Evolutionary conservation across 1,284 basidiomycete species (phyloP), one percentile per base, ranked within the genome.

Genomic region (Rugosomyces carneus): DNA sequence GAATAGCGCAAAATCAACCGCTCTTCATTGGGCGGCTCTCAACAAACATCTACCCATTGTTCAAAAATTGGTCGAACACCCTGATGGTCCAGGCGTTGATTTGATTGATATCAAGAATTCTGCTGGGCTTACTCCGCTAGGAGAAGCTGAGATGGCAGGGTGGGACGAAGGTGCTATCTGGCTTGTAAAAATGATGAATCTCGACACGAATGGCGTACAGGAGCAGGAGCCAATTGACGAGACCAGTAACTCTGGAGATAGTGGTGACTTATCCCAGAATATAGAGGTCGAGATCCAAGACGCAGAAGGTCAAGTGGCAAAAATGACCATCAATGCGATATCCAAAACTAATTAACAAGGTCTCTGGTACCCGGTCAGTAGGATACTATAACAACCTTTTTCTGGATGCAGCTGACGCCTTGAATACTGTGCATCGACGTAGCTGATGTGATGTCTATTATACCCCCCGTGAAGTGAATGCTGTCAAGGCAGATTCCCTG

Each of bases 1-100:
- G 47, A 94, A 93, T 60, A 64, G 65, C 36, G 74, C 86, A 1
- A 75, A 80, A 48, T 91, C 89, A 11, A 93, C 89, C 1, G 73
- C 92, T 4, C 67, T 94, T 8, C 92, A 94, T 61, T 94, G 91
- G 91, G 91, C 92, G 0, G 80, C 87, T 1, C 62, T 92, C 34
- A 94, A 94, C 64, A 72, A 77, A 11, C 90, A 93, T 54, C 73
- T 93, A 5, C 58, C 65, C 7, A 64, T 81, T 42, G 76, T 80
- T 1, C 73, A 86, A 61, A 71, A 71, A n/a, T 77, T 94, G 26
- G 79, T 92, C 10, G 63, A 70, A 45, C 72, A 72, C 53, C 67
- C 75, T 0, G 56, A 55, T 16, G 81, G 82, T 0, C 77, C 80
- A 0, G 85, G 86, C 0, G 59, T 74, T 2, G 70, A 73, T 55